Base-by-base conservation (phyloP, 2,329 filamentous ascomycete species). In the Penicillium glabrum region DNA sequence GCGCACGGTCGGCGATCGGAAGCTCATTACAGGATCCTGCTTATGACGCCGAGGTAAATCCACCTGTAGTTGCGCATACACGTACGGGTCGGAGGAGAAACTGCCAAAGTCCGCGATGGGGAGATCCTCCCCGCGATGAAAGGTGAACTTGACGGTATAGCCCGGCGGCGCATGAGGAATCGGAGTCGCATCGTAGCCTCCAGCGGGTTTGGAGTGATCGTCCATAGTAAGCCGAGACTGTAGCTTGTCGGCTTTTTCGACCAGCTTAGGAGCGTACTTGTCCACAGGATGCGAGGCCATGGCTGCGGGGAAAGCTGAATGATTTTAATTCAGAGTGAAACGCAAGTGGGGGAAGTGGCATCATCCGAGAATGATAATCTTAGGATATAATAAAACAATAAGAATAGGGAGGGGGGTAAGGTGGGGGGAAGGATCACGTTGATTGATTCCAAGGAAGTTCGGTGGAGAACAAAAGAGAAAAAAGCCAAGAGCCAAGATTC, bases 111-210 rank as follows among this genome's bases (percentile, higher is more conserved):
- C 93, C 54, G 89, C 90, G 46, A 90, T 84, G 1, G 93, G 91
- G 3, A 98, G 84, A 70, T 96, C 92, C 59, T 80, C 80, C 1
- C 93, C 93, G 57, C 85, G 83, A 72, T 93, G 89, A 71, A 98
- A 91, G 50, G 86, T 92, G 76, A 98, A 88, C 70, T 88, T 89
- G 62, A 97, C 72, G 0, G 91, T 96, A 76, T 89, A 97, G 26
- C 93, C 92, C 8, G 88, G 86, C 9, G 88, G 87, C 5, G 86
- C 86, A 66, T 83, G 76, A 0, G 91, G 90, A 9, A 96, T 80
- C 1, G 91, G 90, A 0, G 91, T 96, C 35, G 79, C 73, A 73
- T 96, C 92, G 72, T 86, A 95, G 33, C 92, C 92, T 29, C 92
- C 92, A 0, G 88, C 83, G 0, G 90, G 90, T 31, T 81, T 50